Base-by-base conservation (phyloP, 2,329 filamentous ascomycete species). In the Chaetoscypha palmicola region DNA sequence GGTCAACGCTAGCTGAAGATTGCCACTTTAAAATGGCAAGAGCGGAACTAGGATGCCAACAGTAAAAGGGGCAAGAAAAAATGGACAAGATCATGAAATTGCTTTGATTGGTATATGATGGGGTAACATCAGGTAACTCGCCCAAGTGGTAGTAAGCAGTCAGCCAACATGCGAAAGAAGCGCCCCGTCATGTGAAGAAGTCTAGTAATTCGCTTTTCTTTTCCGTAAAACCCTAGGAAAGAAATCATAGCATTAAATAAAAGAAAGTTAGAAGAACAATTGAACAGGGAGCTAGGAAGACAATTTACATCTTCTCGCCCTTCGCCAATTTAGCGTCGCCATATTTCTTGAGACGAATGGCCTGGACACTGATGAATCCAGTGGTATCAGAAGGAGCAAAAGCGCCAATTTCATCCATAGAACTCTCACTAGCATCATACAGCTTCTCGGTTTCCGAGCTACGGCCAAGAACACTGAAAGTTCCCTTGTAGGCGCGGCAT, bases 321-420 rank as follows among this genome's bases (percentile, higher is more conserved):
- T 81, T 86, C 49, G 74, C 73, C 64, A 90, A 86, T 62, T 85
- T 71, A 8, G 85, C 97, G 68, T 97, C 90, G 69, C 70, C 69
- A 47, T 69, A 73, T 65, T 76, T 81, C 66, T 79, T 68, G 38
- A 83, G 66, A 34, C 77, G 71, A 52, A 84, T 83, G 51, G 77
- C 77, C 59, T 91, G 41, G n/a, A 47, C 81, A 41, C 72, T 73
- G 59, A 91, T 79, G 60, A 82, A 81, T 20, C 72, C 72, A 31
- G 76, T 81, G 32, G 80, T 82, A 58, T 83, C 81, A 48, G 68
- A 68, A 14, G 81, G 80, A 54, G 70, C 70, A 61, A 86, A 86
- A 65, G 79, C 76, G 54, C 75, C 79, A 53, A 86, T 74, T 53
- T 79, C 78, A 61, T 88, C 83, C 81, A 86, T 85, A 53, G 69